A percentile compares a stretch with the other conserved stretches of the same genome.
Conservation (phyloP, 768 basidiomycete genomes). For the Leccinellum albellum region DNA sequence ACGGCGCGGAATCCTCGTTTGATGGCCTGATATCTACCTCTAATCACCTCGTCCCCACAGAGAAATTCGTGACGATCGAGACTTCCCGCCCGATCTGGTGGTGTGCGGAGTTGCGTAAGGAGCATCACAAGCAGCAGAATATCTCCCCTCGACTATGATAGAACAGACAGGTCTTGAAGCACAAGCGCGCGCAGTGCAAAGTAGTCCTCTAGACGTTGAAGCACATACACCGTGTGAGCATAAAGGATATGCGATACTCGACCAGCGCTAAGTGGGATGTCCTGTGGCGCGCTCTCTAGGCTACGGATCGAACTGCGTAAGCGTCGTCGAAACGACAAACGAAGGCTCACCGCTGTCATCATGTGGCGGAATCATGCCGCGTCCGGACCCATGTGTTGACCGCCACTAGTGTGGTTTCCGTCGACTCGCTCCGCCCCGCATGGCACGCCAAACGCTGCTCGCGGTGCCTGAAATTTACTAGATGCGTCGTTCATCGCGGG, state of each 20-base stretch:
- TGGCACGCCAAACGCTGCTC: too few species aligned
- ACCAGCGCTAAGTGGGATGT: not conserved
- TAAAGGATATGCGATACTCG: not conserved
- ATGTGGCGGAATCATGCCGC: too few species aligned
- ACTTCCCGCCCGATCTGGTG: constrained; percentile 88
- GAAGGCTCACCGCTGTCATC: not conserved
- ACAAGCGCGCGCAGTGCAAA: not conserved
- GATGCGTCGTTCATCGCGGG: too few species aligned
- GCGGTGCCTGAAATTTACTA: too few species aligned
- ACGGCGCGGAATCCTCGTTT: constrained; percentile 67
- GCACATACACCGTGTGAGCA: not conserved
- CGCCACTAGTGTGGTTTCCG: too few species aligned
- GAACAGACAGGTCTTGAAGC: not conserved
- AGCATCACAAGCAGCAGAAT: not conserved
- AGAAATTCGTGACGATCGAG: constrained; percentile 62
- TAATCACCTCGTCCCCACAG: constrained; percentile 76
- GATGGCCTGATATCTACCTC: constrained; percentile 88
- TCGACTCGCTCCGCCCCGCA: too few species aligned
- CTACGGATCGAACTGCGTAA: not conserved
- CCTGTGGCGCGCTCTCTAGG: not conserved
- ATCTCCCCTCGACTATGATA: not conserved
- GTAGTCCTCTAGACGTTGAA: not conserved
- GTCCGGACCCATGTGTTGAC: too few species aligned
- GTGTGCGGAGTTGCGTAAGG: constrained; percentile 65
- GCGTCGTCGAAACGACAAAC: not conserved